Percentiles rank a stretch among this genome's conserved stretches.
Evolutionary conservation across 1,284 basidiomycete species (phyloP).

Genomic region (Cryptococcus neoformans): DNA sequence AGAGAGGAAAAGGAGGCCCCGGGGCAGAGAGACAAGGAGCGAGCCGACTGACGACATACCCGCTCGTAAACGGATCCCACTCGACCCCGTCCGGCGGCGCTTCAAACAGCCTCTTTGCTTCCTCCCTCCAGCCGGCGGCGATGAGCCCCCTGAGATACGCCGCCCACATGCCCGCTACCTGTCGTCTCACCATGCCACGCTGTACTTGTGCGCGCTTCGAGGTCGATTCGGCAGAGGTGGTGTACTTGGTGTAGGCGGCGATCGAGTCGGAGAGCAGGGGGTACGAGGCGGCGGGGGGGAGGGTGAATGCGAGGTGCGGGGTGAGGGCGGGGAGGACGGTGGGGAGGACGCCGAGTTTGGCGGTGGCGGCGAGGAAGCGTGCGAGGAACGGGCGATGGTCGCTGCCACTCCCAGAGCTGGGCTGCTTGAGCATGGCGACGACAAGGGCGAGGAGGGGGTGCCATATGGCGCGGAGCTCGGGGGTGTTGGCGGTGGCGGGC

Average conservation of each 20-base stretch:
- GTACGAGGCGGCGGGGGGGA: slow-evolving; percentile 16
- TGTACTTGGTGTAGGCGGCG: slow-evolving; percentile 13
- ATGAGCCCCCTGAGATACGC: slow-evolving; percentile 24
- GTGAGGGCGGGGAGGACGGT: slow-evolving; percentile 22
- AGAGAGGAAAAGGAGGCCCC: background rate
- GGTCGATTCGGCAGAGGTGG: slow-evolving; percentile 18
- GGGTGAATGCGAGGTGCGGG: slow-evolving; percentile 18
- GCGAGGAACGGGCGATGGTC: slow-evolving; percentile 20
- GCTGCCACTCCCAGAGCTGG: background rate
- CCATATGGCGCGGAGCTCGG: slow-evolving; percentile 25
- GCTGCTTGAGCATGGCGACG: background rate
- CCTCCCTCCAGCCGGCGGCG: slow-evolving; percentile 24
- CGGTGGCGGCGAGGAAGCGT: slow-evolving; percentile 21
- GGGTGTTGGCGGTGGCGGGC: slow-evolving; percentile 24
- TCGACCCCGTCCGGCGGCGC: slow-evolving; percentile 13
- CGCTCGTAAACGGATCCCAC: slow-evolving; percentile 20
- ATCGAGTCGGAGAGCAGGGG: slow-evolving; percentile 10
- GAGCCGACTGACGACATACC: background rate
- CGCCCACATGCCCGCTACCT: slow-evolving; percentile 26
- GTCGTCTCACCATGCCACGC: slow-evolving; percentile 7
- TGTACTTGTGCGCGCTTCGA: slow-evolving; percentile 14
- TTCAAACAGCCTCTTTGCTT: slow-evolving; percentile 18
- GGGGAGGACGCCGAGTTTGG: slow-evolving; percentile 34
- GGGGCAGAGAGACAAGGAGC: background rate
- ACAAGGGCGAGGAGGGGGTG: slow-evolving; percentile 22